Conservation (phyloP, 179 eudicot genomes). For the Silene coronaria region DNA sequence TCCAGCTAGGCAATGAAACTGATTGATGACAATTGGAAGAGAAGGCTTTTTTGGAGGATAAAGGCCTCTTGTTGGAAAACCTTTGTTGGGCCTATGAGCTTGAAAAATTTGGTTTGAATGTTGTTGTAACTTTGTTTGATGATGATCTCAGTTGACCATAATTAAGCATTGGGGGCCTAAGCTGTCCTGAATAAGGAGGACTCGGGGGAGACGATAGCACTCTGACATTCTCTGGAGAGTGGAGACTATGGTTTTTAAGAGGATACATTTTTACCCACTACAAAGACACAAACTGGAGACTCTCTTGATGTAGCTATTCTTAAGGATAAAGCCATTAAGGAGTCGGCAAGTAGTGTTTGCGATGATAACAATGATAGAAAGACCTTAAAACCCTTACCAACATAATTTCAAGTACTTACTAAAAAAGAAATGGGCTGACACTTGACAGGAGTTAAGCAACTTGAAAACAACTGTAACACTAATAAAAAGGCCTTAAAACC, state of each 20-base stretch:
- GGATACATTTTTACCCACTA: background rate
- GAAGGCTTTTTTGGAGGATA: background rate
- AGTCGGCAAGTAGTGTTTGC: background rate
- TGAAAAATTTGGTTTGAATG: slow-evolving; percentile 1
- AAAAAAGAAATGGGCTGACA: background rate
- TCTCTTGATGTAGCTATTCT: background rate
- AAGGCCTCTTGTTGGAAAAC: background rate
- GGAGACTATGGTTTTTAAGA: background rate
- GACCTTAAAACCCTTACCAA: background rate
- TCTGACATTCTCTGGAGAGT: background rate
- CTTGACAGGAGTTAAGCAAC: background rate
- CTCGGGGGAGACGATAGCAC: background rate
- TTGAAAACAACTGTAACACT: background rate
- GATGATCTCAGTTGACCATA: background rate
- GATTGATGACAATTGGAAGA: background rate
- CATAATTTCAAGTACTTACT: background rate
- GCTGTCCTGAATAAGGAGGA: background rate
- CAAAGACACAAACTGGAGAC: slow-evolving; percentile 4
- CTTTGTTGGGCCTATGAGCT: background rate
- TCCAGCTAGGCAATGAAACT: background rate
- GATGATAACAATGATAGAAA: background rate
- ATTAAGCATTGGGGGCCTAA: background rate
- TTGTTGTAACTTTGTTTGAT: slow-evolving; percentile 3
- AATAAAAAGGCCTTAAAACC: slow-evolving; percentile 1
- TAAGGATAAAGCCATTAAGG: background rate